Evolutionary conservation across 495 filamentous ascomycete species (phyloP), one percentile per base, ranked within the genome.

Genomic region (Xylaria intraflava): DNA sequence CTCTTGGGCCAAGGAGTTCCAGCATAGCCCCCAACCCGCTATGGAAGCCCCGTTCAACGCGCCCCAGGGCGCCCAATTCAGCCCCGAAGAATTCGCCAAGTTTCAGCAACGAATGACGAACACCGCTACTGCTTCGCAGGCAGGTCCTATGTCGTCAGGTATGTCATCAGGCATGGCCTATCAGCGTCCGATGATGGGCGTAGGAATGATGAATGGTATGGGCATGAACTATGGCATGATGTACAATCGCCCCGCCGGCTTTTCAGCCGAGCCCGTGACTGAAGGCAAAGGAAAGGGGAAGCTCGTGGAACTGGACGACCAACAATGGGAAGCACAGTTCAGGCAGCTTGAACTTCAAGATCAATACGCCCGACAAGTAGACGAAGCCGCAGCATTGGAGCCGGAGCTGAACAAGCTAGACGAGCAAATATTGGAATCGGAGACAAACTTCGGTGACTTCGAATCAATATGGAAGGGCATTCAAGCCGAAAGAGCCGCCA

Each of bases 281-380:
- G 67, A 74, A 47, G 66, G 69, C 23, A 72, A 80, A 57, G 86
- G 78, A 24, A 96, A 97, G 70, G 91, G 90, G 30, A 96, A 96
- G 69, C 85, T 98, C 72, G 82, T 96, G 3, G 94, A 97, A 73
- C 79, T 97, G 23, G 89, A 96, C 62, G 90, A 97, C 54, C 78
- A 84, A 60, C 85, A 93, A 53, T 99, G 94, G 93, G 93, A 97
- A 71, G 85, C 86, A 55, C 90, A 97, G 65, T 99, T 99, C 65
- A 84, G 85, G 40, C 81, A 92, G 72, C 83, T 97, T 67, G 90
- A 93, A 71, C 73, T 86, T 39, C 79, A 84, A 44, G 84, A 83
- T 19, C 75, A 80, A 43, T 70, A 80, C 60, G 47, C 65, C 24
- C 72, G 77, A 46, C 76, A 74, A 42, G 58, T 80, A 56, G 89